These are phyloP conservation scores for Cytospora paraplurivora DNA, from an alignment of 2,329 filamentous ascomycete species.

Conservation along the genomic window DNA sequence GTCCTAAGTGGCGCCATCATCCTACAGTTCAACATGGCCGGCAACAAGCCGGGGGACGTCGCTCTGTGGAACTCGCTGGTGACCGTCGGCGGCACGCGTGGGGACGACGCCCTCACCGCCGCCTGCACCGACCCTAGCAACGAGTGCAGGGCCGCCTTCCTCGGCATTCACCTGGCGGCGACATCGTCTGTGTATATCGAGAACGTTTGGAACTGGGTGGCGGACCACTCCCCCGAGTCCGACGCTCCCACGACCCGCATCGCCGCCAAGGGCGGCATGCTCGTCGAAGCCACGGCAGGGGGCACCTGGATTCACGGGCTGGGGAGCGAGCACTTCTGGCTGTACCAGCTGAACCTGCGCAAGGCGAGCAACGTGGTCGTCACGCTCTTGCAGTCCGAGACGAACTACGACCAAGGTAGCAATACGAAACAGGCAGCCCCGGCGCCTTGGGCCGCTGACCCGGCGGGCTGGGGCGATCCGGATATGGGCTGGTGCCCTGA, in stretches of 20 bases:
- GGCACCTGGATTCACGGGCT: constrained; percentile 56
- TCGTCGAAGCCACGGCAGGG: constrained; percentile 45
- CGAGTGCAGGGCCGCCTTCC: constrained; percentile 48
- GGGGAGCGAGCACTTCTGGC: constrained; percentile 57
- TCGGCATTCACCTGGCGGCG: constrained; percentile 50
- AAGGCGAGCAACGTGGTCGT: constrained; percentile 53
- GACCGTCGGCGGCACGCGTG: constrained; percentile 43
- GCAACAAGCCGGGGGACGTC: constrained; percentile 44
- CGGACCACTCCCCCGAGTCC: constrained; percentile 53
- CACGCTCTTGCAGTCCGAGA: constrained; percentile 56
- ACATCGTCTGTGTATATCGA: constrained; percentile 55
- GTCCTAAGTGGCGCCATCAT: constrained; percentile 62
- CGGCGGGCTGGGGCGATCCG: constrained; percentile 44
- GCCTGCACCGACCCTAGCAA: constrained; percentile 38
- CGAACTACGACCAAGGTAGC: constrained; percentile 51
- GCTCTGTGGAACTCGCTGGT: constrained; percentile 48
- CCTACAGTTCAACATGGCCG: constrained; percentile 48
- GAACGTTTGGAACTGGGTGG: constrained; percentile 56
- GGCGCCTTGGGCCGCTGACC: constrained; percentile 44
- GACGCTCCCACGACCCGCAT: constrained; percentile 50
- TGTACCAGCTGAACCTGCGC: constrained; percentile 60
- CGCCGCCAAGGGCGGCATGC: constrained; percentile 50
- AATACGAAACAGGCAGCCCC: constrained; percentile 41
- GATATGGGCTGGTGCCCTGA: constrained; percentile 44
- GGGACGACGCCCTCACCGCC: constrained; percentile 37